Base-by-base conservation (phyloP, 331 rosid species). In the Quercus lobata region DNA sequence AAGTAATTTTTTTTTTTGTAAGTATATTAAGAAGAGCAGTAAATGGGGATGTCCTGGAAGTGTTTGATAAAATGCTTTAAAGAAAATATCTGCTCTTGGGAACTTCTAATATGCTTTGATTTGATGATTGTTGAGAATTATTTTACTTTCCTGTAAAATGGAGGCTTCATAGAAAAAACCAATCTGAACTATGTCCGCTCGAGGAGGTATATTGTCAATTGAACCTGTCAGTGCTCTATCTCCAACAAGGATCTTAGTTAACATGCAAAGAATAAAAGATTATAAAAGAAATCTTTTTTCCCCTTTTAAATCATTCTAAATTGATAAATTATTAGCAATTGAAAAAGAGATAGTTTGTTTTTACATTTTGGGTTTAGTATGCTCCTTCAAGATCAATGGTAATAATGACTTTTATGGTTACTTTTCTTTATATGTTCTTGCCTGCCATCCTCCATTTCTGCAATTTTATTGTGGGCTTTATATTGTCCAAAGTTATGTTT, bases 11-110 rank as follows among this genome's bases (percentile, higher is more conserved):
- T 30, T 32, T 32, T 55, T 30, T 32, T 16, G 10, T 25, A 0
- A 29, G 2, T 75, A 5, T 19, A 1, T 17, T n/a, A 3, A 25
- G 70, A 37, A 57, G 34, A 56, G 49, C 25, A 44, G 4, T 34
- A 37, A 34, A 34, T 52, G 74, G 52, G 71, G 63, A 75, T 69
- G 9, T 79, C 84, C 71, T 19, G 35, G 53, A 53, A 89, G 76
- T 93, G 92, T 87, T 87, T 83, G 94, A 82, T 49, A 8, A 21
- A 88, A 86, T 84, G 90, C 82, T 74, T 69, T 24, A 56, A 30
- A 19, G 58, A 66, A 44, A 4, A 49, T 29, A 71, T 66, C 61
- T 30, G 58, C 27, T 72, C 58, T 71, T 52, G n/a, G 81, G 52
- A 19, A 61, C 66, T 73, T 25, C 44, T 14, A 14, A 29, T 29